Evolutionary conservation across 73 alveolate species (phyloP).

Genomic region (Paraurostyla sp.): DNA sequence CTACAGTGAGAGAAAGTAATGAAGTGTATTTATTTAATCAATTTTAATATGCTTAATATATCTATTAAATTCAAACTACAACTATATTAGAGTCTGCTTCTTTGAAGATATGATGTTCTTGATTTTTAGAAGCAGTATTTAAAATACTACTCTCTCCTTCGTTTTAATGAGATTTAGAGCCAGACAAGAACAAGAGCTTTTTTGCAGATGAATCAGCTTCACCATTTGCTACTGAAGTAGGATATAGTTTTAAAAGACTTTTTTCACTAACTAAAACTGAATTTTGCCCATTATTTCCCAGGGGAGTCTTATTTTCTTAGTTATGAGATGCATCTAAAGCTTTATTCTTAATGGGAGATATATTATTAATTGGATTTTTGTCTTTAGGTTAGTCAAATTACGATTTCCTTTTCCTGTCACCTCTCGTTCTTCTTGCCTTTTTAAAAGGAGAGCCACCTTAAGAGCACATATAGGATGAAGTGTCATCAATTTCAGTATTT

Average conservation of each 20-base stretch:
- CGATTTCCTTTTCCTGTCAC: constrained; percentile 20
- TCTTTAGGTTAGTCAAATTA: background rate
- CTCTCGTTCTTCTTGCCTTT: constrained; percentile 63
- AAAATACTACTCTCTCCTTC: background rate
- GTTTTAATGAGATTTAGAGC: background rate
- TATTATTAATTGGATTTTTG: background rate
- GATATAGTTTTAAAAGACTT: too few species aligned
- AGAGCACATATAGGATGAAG: constrained; percentile 53
- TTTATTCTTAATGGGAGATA: background rate
- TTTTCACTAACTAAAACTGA: too few species aligned
- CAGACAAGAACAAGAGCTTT: background rate
- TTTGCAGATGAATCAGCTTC: background rate
- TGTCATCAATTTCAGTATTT: constrained; percentile 25
- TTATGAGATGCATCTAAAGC: too few species aligned
- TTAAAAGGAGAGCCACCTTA: constrained; percentile 52
- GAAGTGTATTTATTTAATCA: background rate
- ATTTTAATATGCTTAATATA: background rate
- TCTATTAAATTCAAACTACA: background rate
- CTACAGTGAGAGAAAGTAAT: too few species aligned
- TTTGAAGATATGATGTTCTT: constrained; percentile 13
- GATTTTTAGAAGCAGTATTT: background rate
- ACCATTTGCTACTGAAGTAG: too few species aligned
- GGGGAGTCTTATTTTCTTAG: too few species aligned
- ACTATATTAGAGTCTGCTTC: background rate
- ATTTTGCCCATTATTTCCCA: too few species aligned